phyloP scores from a whole-genome alignment of 306 rosid species.

The Quercus variabilis region DNA sequence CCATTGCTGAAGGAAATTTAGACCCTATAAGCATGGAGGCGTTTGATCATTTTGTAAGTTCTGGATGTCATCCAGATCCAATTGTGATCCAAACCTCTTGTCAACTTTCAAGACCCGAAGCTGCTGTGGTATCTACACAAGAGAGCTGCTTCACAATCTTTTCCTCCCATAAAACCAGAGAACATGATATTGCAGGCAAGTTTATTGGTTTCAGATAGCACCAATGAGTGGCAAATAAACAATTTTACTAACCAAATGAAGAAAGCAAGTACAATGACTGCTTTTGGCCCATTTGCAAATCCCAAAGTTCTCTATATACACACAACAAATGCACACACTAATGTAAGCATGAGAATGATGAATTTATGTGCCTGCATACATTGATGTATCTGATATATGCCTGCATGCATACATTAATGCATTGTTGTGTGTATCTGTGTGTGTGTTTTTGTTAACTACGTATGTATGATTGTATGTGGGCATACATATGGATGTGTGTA shows the following conservation, averaged over 20 bases:
- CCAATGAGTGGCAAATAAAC: not conserved
- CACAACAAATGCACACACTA: not conserved
- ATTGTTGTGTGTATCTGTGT: too few relatives aligned
- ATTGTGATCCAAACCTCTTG: conserved; percentile 24
- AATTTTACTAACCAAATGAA: not conserved
- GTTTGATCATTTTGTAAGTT: conserved; percentile 45
- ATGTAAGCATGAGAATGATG: not conserved
- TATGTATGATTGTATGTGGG: not conserved
- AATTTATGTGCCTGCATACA: not conserved
- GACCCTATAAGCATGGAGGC: conserved; percentile 80
- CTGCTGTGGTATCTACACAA: conserved; percentile 26
- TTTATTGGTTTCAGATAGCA: not conserved
- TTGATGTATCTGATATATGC: not conserved
- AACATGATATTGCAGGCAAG: conserved; percentile 49
- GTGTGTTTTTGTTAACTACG: too few relatives aligned
- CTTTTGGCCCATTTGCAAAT: not conserved
- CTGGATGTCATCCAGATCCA: conserved; percentile 26
- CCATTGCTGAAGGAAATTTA: conserved; percentile 81
- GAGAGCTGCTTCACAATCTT: conserved; percentile 50
- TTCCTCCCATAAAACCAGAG: conserved; percentile 35
- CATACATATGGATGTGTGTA: not conserved
- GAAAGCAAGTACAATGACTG: not conserved
- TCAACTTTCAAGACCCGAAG: conserved; percentile 29
- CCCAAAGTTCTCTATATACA: not conserved
- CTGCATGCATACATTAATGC: too few relatives aligned